Percentiles rank a stretch among this genome's conserved stretches.
These are phyloP conservation scores for Nigrospora osmanthi DNA, from an alignment of 2,329 filamentous ascomycete species.

Conservation along the genomic window DNA sequence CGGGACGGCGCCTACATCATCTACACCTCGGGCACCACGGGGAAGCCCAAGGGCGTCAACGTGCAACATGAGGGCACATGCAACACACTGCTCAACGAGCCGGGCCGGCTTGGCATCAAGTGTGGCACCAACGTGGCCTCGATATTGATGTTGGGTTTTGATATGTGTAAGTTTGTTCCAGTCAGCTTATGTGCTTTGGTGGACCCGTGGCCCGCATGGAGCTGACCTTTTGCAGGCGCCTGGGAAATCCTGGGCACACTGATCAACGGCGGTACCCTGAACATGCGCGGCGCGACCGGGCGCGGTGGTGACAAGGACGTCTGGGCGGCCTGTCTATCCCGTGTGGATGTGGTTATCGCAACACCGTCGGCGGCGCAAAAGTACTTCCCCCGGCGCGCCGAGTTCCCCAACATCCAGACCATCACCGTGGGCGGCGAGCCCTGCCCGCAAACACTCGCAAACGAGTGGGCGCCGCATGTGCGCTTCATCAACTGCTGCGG, in stretches of 20 bases:
- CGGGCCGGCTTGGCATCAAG: not conserved
- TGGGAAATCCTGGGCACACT: not conserved
- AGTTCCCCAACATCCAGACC: conserved; percentile 1
- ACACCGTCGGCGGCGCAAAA: not conserved
- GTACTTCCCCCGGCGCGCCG: not conserved
- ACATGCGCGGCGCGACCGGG: not conserved
- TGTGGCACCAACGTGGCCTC: not conserved
- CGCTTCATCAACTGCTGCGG: not conserved
- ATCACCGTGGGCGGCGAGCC: conserved; percentile 1
- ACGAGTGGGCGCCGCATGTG: not conserved
- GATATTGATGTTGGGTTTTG: not conserved
- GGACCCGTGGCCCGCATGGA: too few species aligned
- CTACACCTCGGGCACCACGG: conserved; percentile 1
- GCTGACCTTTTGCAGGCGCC: not conserved
- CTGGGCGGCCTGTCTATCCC: not conserved
- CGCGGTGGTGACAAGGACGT: conserved; percentile 1
- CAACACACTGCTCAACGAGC: conserved; percentile 1
- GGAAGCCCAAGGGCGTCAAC: not conserved
- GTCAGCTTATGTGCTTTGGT: not conserved
- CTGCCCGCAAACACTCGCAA: not conserved
- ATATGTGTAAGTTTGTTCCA: not conserved
- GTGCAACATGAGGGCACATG: conserved; percentile 1
- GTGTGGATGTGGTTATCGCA: not conserved
- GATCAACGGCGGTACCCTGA: not conserved
- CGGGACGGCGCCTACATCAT: conserved; percentile 1